These are phyloP conservation scores for Kluyveromyces siamensis DNA, from an alignment of 805 yeast genomes.

Conservation along the genomic window DNA sequence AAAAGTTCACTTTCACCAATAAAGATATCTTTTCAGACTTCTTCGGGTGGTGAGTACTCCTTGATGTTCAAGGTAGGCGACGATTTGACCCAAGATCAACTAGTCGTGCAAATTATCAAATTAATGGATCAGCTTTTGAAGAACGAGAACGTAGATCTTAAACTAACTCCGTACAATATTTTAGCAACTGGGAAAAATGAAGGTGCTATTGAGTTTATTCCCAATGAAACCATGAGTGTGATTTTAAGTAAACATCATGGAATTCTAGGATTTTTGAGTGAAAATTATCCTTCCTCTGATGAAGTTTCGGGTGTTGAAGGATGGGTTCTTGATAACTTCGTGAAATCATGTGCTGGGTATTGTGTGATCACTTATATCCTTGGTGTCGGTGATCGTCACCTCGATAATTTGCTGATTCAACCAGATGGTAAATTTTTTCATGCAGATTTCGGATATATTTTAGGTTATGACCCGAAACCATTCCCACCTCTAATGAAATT, in stretches of 20 bases:
- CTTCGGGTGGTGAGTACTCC: slow-evolving; percentile 46
- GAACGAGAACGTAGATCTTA: slow-evolving; percentile 84
- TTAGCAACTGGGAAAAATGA: slow-evolving; percentile 85
- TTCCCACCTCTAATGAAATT: slow-evolving; percentile 97
- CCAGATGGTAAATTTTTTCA: slow-evolving; percentile 91
- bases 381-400: slow-evolving; percentile 96
- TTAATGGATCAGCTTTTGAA: slow-evolving; percentile 83
- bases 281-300: slow-evolving; percentile 48
- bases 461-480: slow-evolving; percentile 97
- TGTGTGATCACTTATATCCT: slow-evolving; percentile 90
- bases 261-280: slow-evolving; percentile 59
- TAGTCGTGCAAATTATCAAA: slow-evolving; percentile 87
- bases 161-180: slow-evolving; percentile 80
- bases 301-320: slow-evolving; percentile 29
- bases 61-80: slow-evolving; percentile 92
- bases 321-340: slow-evolving; percentile 85
- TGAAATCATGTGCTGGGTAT: slow-evolving; percentile 93
- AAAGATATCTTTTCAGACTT: slow-evolving; percentile 66
- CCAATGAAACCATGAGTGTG: slow-evolving; percentile 79
- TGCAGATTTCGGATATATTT: slow-evolving; percentile 93
- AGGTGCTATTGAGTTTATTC: slow-evolving; percentile 91
- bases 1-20: slow-evolving; percentile 87
- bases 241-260: slow-evolving; percentile 69
- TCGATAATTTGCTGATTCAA: slow-evolving; percentile 77
- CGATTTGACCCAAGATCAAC: slow-evolving; percentile 91